A percentile compares a stretch with the other conserved stretches of the same genome.
These are phyloP conservation scores for Ambispora gerdemannii DNA, from an alignment of 192 early-diverging fungal genomes.

Conservation along the genomic window DNA sequence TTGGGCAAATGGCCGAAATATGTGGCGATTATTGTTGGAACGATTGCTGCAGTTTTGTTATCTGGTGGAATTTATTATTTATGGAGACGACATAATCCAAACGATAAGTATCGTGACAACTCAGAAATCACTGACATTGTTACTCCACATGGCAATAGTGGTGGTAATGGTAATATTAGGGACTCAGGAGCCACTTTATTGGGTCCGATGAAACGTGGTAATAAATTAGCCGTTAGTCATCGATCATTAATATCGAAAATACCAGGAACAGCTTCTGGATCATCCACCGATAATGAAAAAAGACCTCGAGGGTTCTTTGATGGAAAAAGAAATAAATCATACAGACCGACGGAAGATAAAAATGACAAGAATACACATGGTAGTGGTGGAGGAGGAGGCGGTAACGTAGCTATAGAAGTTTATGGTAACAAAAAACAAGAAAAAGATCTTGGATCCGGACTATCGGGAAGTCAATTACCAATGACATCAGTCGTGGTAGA, in stretches of 20 bases:
- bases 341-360: neutral
- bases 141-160: neutral
- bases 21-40: neutral
- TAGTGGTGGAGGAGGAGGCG: neutral
- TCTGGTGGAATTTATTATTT: neutral
- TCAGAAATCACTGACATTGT: neutral
- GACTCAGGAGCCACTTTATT: no score
- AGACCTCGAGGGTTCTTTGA: neutral
- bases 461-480: neutral
- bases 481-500: neutral
- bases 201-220: no score
- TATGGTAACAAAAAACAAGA: neutral
- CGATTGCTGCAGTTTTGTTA: neutral
- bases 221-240: no score
- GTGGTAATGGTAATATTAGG: neutral
- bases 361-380: neutral
- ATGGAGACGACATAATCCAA: neutral
- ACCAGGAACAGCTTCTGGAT: neutral
- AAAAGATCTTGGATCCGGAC: neutral
- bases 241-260: no score
- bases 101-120: neutral
- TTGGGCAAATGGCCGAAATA: neutral
- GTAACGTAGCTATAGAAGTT: neutral
- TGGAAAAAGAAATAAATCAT: neutral
- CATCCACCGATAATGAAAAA: neutral